Percentiles rank a stretch among this genome's conserved stretches.
phyloP scores from a whole-genome alignment of 2,329 filamentous ascomycete species.

The Blumeria graminis region DNA sequence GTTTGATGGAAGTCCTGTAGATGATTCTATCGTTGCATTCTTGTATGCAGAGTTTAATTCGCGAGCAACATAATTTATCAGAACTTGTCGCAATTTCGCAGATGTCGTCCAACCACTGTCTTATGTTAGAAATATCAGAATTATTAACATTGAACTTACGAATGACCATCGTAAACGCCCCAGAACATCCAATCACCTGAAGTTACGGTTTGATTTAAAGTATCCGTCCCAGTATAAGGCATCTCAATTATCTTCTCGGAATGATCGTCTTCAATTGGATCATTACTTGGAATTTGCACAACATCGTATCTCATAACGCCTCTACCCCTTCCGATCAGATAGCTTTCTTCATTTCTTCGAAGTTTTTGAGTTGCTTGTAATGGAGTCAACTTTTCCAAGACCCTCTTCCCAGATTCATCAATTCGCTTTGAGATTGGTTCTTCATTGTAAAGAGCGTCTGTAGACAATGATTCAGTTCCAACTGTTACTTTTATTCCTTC shows the following conservation, averaged over 20 bases:
- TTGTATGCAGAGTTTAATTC: constrained; percentile 88
- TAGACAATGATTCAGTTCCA: constrained; percentile 73
- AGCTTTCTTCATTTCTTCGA: constrained; percentile 75
- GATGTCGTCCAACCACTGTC: constrained; percentile 88
- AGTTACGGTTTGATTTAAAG: constrained; percentile 18
- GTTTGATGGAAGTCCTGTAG: constrained; percentile 37
- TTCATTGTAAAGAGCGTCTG: constrained; percentile 63
- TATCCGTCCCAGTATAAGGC: constrained; percentile 28
- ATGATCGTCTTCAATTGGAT: constrained; percentile 95
- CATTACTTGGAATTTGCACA: constrained; percentile 84
- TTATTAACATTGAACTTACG: constrained; percentile 27
- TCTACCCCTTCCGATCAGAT: constrained; percentile 65
- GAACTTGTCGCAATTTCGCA: constrained; percentile 72
- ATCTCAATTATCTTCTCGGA: constrained; percentile 95
- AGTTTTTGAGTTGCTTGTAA: constrained; percentile 84
- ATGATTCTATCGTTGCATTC: constrained; percentile 30
- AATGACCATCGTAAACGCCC: constrained; percentile 95
- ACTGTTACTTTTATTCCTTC: constrained; percentile 59
- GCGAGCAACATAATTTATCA: constrained; percentile 79
- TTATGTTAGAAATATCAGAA: constrained; percentile 7
- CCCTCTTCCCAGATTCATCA: constrained; percentile 59
- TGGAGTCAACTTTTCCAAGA: constrained; percentile 88
- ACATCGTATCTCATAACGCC: constrained; percentile 89
- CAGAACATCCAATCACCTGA: constrained; percentile 98
- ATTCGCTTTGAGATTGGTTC: constrained; percentile 73